Evolutionary conservation across 2,329 filamentous ascomycete genomes (phyloP).

Genomic region (Apiospora sp.): DNA sequence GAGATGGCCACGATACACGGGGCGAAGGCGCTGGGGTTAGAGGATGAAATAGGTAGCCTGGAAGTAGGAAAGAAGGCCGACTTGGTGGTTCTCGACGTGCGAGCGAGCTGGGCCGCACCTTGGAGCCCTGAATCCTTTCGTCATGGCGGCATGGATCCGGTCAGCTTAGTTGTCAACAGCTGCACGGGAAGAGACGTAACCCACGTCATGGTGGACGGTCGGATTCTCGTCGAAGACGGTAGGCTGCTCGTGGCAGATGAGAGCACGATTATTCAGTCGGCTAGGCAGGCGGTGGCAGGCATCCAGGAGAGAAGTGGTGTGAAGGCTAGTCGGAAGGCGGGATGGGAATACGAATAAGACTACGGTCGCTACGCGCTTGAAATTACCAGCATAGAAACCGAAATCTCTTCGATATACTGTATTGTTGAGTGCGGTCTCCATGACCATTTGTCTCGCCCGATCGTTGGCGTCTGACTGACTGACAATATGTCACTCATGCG

Average conservation of each 20-base stretch:
- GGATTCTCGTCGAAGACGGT: slow-evolving; percentile 27
- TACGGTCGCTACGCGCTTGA: background rate
- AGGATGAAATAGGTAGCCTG: slow-evolving; percentile 38
- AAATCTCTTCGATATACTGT: background rate
- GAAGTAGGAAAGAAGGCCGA: slow-evolving; percentile 52
- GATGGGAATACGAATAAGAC: slow-evolving; percentile 27
- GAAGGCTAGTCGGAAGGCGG: slow-evolving; percentile 23
- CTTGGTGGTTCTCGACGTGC: slow-evolving; percentile 41
- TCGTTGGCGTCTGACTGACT: no score
- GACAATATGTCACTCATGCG: background rate
- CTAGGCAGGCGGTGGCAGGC: slow-evolving; percentile 25
- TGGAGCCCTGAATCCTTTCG: slow-evolving; percentile 23
- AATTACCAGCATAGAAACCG: background rate
- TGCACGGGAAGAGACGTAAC: slow-evolving; percentile 30
- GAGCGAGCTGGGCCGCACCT: slow-evolving; percentile 26
- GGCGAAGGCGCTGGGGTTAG: slow-evolving; percentile 55
- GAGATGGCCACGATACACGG: slow-evolving; percentile 62
- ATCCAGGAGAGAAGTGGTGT: slow-evolving; percentile 29
- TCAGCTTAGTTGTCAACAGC: slow-evolving; percentile 28
- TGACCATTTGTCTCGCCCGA: no score
- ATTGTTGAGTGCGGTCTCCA: no score
- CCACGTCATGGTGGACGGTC: slow-evolving; percentile 29
- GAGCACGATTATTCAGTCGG: slow-evolving; percentile 24
- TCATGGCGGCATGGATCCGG: slow-evolving; percentile 28
- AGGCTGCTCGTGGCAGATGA: slow-evolving; percentile 25